Evolutionary conservation across 441 rosid genomes (phyloP).

Genomic region (Eruca vesicaria): DNA sequence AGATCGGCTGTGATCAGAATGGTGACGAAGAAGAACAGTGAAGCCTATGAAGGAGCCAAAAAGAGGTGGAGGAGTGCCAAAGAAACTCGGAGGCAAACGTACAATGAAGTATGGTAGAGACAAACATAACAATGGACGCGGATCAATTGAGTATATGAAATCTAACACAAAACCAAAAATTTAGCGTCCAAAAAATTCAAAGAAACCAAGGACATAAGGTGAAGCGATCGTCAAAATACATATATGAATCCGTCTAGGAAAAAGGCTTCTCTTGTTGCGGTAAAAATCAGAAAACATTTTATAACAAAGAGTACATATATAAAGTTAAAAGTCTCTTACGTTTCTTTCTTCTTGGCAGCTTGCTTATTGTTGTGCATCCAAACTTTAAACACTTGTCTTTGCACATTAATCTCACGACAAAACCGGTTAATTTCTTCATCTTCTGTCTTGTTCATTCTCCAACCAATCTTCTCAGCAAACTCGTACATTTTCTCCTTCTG

Average conservation of each 20-base stretch:
- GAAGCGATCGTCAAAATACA: conserved; percentile 36
- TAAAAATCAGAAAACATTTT: conserved; percentile 36
- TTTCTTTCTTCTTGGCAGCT: conserved; percentile 55
- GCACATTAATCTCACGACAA: conserved; percentile 63
- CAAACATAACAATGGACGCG: conserved; percentile 25
- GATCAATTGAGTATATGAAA: conserved; percentile 8
- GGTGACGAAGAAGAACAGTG: conserved; percentile 20
- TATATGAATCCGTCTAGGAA: conserved; percentile 46
- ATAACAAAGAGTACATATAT: conserved; percentile 19
- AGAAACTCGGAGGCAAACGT: neutral
- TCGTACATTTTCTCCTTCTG: conserved; percentile 78
- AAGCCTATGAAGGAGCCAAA: conserved; percentile 25
- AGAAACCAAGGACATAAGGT: conserved; percentile 13
- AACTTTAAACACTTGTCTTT: conserved; percentile 79
- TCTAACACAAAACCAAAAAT: conserved; percentile 6
- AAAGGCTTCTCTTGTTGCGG: conserved; percentile 42
- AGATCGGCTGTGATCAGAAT: conserved; percentile 9
- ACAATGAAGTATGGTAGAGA: conserved; percentile 30
- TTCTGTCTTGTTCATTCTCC: conserved; percentile 75
- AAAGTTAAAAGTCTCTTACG: conserved; percentile 38
- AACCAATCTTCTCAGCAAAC: conserved; percentile 69
- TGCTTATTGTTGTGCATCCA: conserved; percentile 98
- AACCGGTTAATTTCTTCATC: conserved; percentile 63
- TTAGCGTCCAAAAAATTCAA: neutral
- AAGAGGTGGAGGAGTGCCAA: conserved; percentile 8